phyloP scores from a whole-genome alignment of 345 rosid genomes.

The Eucalyptus tenuipes region DNA sequence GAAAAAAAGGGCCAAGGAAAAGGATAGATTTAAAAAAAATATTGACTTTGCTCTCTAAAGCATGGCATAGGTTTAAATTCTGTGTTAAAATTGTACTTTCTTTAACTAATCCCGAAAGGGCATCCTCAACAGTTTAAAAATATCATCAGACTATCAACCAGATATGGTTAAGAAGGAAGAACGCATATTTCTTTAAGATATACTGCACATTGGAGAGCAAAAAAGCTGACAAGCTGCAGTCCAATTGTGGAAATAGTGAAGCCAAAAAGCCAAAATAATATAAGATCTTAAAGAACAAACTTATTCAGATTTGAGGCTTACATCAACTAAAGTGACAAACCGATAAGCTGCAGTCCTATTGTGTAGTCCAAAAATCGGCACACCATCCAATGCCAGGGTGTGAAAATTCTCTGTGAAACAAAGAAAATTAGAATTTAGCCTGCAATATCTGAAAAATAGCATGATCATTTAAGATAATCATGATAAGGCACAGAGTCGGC shows the following conservation, averaged over 20 bases:
- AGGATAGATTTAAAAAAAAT: neutral
- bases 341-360: conserved; percentile 89
- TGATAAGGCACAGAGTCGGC: neutral
- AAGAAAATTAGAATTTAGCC: neutral
- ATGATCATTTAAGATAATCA: neutral
- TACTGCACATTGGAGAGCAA: neutral
- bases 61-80: neutral
- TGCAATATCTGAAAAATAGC: neutral
- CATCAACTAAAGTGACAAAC: conserved; percentile 90
- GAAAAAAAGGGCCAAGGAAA: neutral
- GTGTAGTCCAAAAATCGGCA: conserved; percentile 76
- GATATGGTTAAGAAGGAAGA: neutral
- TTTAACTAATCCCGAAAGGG: neutral
- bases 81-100: neutral
- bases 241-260: neutral
- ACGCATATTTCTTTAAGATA: neutral
- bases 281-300: neutral
- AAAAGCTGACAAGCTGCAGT: neutral
- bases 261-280: neutral
- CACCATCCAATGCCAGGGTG: conserved; percentile 78
- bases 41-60: neutral
- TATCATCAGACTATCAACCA: neutral
- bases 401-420: conserved; percentile 68
- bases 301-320: conserved; percentile 12
- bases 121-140: neutral